Evolutionary conservation across 805 yeast genomes (phyloP), one percentile per base, ranked within the genome.

Genomic region (Candida quercuum): DNA sequence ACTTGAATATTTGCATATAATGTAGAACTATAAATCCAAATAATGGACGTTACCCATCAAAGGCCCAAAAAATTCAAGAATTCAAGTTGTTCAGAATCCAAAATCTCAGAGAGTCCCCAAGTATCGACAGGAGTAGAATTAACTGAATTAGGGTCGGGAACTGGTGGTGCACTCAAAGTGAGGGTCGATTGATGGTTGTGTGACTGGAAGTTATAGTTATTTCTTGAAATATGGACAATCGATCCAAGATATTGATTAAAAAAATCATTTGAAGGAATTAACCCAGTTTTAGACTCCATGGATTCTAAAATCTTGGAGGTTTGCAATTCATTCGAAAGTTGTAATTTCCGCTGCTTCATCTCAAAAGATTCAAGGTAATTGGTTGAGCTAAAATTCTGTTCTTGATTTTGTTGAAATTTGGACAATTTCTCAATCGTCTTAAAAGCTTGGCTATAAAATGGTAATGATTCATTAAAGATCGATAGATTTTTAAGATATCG

Each of bases 241-340:
- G 35, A 23, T 1, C 46, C 36, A 19, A 49, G 39, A 27, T 43
- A 49, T 8, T 39, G 27, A 34, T 47, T 48, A 31, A 45, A 47
- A 41, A 50, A 50, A 27, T 50, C 55, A 27, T 47, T 45, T 10
- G 41, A 38, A 15, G 55, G 55, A 3, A 50, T 35, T 25, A 50
- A 28, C 0, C 55, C 55, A n/a, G 27, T 25, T 3, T 30, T 30
- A 2, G 52, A 46, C 24, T 50, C 55, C 16, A 38, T 28, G 3
- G 42, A 34, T 12, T 46, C 47, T 18, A 50, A 43, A 2, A 50
- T 48, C 4, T 35, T 31, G 2, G 52, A 46, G 16, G 38, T 39
- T 14, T 47, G 45, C 11, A 50, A 21, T 5, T 38, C 39, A 23
- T 34, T 28, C 1, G 49, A 37, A 3, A 47, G 37, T 6, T 33